Evolutionary conservation across 2,329 filamentous ascomycete species (phyloP).

Genomic region (Fusarium irregulare): DNA sequence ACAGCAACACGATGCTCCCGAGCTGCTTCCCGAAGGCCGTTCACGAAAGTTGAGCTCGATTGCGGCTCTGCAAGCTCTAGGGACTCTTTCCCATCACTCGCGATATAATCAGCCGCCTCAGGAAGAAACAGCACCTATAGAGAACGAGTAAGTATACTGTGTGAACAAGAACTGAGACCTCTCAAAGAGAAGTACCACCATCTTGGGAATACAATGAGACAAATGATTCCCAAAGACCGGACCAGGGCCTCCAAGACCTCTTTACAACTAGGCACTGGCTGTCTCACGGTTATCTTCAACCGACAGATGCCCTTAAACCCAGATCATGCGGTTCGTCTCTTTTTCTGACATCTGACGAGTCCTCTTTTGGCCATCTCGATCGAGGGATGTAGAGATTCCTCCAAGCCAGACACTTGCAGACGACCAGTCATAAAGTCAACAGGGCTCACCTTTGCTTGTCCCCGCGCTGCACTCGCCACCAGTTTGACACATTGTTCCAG

Average conservation of each 20-base stretch:
- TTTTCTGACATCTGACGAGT: slow-evolving; percentile 15
- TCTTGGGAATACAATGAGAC: slow-evolving; percentile 17
- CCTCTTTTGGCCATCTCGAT: slow-evolving; percentile 25
- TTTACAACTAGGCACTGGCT: neutral
- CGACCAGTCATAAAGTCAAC: slow-evolving; percentile 10
- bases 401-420: slow-evolving; percentile 13
- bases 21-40: slow-evolving; percentile 77
- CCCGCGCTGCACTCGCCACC: slow-evolving; percentile 76
- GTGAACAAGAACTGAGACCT: slow-evolving; percentile 22
- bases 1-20: slow-evolving; percentile 73
- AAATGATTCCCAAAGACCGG: slow-evolving; percentile 2
- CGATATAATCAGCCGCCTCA: slow-evolving; percentile 92
- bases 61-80: slow-evolving; percentile 77
- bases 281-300: slow-evolving; percentile 38
- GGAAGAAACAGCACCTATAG: slow-evolving; percentile 84
- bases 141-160: slow-evolving; percentile 38
- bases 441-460: slow-evolving; percentile 78
- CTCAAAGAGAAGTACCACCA: slow-evolving; percentile 26
- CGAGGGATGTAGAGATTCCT: slow-evolving; percentile 27
- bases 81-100: slow-evolving; percentile 73
- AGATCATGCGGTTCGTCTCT: slow-evolving; percentile 3
- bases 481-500: slow-evolving; percentile 80
- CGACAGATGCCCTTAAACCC: slow-evolving; percentile 18
- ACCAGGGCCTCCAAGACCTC: neutral
- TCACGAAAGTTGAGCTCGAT: slow-evolving; percentile 76